These are phyloP conservation scores for Pseudogymnoascus sp. DNA, from an alignment of 2,329 filamentous ascomycete genomes.

Conservation along the genomic window DNA sequence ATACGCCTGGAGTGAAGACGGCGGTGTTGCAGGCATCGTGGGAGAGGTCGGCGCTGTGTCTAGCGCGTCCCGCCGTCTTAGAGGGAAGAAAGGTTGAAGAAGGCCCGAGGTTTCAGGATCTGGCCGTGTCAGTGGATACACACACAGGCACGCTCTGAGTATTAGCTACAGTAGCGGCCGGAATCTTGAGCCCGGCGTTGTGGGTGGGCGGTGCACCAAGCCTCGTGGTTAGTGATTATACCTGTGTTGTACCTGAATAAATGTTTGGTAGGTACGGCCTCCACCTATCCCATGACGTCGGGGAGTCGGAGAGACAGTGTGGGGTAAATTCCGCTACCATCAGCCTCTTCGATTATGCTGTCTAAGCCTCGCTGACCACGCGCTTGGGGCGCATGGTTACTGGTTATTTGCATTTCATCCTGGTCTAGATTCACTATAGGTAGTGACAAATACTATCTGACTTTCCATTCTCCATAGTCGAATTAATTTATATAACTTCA, in stretches of 20 bases:
- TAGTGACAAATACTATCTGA: not conserved
- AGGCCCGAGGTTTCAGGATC: not conserved
- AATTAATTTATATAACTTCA: not conserved
- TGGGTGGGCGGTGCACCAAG: not conserved
- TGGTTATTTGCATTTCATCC: not conserved
- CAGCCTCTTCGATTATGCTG: not conserved
- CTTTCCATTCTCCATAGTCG: not conserved
- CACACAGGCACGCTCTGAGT: not conserved
- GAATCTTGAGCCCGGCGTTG: not conserved
- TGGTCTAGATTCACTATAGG: not conserved
- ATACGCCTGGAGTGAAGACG: not conserved
- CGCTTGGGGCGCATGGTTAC: not conserved
- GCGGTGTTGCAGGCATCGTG: not conserved
- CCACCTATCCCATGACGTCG: conserved; percentile 1
- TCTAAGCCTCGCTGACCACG: not conserved
- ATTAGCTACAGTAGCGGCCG: not conserved
- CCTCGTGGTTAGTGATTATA: not conserved
- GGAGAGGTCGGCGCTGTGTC: not conserved
- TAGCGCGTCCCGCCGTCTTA: not conserved
- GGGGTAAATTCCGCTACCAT: not conserved
- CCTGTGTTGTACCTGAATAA: not conserved
- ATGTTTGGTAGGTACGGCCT: not conserved
- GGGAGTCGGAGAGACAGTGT: not conserved
- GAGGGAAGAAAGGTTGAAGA: not conserved
- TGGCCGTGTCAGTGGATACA: not conserved